Evolutionary conservation across 2,329 filamentous ascomycete genomes (phyloP), one percentile per base, ranked within the genome.

Genomic region (Fusarium veterinarium): DNA sequence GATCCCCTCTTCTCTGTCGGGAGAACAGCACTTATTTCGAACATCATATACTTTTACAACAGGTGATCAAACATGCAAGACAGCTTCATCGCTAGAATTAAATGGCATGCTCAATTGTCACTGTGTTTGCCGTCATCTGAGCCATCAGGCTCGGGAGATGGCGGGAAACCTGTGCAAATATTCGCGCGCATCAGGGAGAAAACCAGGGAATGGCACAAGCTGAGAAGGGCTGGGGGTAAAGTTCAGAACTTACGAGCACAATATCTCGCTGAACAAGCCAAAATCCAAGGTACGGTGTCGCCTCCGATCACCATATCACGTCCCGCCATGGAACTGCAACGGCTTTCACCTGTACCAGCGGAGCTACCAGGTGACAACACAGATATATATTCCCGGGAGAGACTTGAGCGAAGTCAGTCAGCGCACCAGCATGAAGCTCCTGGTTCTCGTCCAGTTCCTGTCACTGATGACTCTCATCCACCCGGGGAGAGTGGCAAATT

Each of bases 391-490:
- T 62, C 16, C 17, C 41, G 28, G 17, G 33, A 30, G 19, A 16
- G 6, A 16, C 14, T 37, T 35, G 31, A 35, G n/a, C 30, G 10
- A 28, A 40, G 42, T 23, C 56, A 17, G 30, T 46, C 55, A 38
- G 41, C 25, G 12, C 30, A 33, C 16, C 51, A 12, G 25, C 33
- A 45, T 30, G 69, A 61, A 28, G 28, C 46, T 9, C 41, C 68
- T 5, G 23, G 45, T 23, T 72, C 64, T 53, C 55, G 68, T 33
- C 64, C 56, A 10, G 25, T 44, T 25, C 51, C 20, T 17, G 20
- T 10, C 42, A 4, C 14, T 30, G 5, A 9, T 13, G 17, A 25
- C 12, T 13, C 30, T n/a, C 31, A 20, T 28, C 23, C 28, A 16
- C 25, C 17, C 25, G 33, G 17, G 25, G 20, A 44, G 20, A 55